Conservation (phyloP, 306 rosid species). For the Geum urbanum region DNA sequence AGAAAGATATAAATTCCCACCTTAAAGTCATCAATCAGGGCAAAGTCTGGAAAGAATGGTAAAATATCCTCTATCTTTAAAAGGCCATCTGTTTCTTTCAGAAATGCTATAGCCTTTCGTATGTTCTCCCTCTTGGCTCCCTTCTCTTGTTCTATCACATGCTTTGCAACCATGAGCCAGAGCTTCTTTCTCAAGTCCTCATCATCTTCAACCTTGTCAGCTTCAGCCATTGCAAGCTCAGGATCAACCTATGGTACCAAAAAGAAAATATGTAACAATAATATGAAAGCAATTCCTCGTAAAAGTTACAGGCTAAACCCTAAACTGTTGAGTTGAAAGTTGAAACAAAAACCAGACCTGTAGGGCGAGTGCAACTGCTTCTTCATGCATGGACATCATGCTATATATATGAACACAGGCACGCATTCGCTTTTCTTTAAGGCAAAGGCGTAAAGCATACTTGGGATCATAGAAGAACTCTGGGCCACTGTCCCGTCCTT, state of each 20-base stretch:
- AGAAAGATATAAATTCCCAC: slow-evolving; percentile 31
- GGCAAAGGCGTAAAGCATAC: slow-evolving; percentile 96
- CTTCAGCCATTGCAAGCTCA: slow-evolving; percentile 99
- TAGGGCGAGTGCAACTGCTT: slow-evolving; percentile 97
- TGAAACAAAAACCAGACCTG: slow-evolving; percentile 54
- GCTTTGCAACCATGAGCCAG: slow-evolving; percentile 97
- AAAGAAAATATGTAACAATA: slow-evolving; percentile 18
- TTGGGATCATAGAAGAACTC: slow-evolving; percentile 97
- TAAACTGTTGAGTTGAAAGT: background rate
- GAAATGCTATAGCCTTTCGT: slow-evolving; percentile 96
- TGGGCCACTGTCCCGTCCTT: slow-evolving; percentile 85
- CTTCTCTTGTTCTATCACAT: slow-evolving; percentile 88
- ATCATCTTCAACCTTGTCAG: slow-evolving; percentile 97
- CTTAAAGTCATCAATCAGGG: slow-evolving; percentile 95
- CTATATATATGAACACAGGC: slow-evolving; percentile 99
- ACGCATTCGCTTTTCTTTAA: slow-evolving; percentile 95
- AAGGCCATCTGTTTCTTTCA: slow-evolving; percentile 95
- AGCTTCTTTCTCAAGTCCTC: slow-evolving; percentile 98
- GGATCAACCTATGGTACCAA: slow-evolving; percentile 71
- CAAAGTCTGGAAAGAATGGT: slow-evolving; percentile 97
- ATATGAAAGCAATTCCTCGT: slow-evolving; percentile 6
- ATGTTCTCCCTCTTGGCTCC: slow-evolving; percentile 98
- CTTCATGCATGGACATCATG: slow-evolving; percentile 99
- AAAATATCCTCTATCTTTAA: slow-evolving; percentile 92
- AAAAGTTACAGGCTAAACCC: background rate